A percentile compares a stretch with the other conserved stretches of the same genome.
These are phyloP conservation scores for Cercospora brassicicola DNA, from an alignment of 2,329 filamentous ascomycete genomes.

Conservation along the genomic window DNA sequence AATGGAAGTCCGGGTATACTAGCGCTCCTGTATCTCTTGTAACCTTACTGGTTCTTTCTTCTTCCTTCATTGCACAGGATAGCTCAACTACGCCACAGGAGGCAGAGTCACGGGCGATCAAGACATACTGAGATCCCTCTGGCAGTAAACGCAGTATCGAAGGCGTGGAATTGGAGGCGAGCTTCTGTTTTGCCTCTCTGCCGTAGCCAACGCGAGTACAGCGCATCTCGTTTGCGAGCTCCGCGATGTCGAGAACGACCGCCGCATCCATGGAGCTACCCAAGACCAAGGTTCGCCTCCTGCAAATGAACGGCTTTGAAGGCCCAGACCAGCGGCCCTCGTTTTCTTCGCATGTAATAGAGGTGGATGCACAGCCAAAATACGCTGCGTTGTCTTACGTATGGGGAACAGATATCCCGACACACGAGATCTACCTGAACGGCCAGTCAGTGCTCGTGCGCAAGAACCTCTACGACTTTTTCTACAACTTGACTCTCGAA, in stretches of 20 bases:
- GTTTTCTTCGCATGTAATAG: neutral
- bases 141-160: neutral
- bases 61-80: neutral
- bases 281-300: neutral
- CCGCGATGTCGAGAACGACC: neutral
- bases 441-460: neutral
- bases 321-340: neutral
- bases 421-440: neutral
- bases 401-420: neutral
- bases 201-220: neutral
- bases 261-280: neutral
- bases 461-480: neutral
- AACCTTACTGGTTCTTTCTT: neutral
- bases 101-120: neutral
- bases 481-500: neutral
- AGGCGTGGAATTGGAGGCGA: neutral
- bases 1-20: neutral
- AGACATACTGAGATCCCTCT: neutral
- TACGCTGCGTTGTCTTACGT: neutral
- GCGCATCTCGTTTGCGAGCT: neutral
- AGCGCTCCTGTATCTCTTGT: neutral
- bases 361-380: neutral
- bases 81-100: neutral
- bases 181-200: neutral
- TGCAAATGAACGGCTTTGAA: neutral